Evolutionary conservation across 2,329 filamentous ascomycete genomes (phyloP).

Genomic region (Fusarium albidum): DNA sequence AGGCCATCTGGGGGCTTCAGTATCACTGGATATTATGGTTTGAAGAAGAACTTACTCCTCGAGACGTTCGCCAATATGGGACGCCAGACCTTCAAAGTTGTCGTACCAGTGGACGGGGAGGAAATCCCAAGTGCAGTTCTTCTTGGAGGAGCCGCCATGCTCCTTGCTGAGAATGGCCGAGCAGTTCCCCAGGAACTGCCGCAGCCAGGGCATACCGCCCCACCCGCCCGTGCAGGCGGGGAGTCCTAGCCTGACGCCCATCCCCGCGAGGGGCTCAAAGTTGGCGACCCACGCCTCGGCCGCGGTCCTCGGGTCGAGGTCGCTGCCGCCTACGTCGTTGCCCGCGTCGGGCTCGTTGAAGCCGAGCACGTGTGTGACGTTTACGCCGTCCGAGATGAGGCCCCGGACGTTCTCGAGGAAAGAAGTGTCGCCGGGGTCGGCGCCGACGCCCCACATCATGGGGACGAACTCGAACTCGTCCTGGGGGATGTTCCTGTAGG

Average conservation of each 20-base stretch:
- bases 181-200: conserved; percentile 70
- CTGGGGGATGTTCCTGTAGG: conserved; percentile 58
- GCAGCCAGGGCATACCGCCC: conserved; percentile 71
- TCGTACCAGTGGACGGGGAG: conserved; percentile 75
- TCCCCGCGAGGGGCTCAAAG: conserved; percentile 71
- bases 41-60: conserved; percentile 42
- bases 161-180: conserved; percentile 61
- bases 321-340: conserved; percentile 65
- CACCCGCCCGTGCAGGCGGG: conserved; percentile 73
- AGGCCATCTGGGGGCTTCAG: conserved; percentile 57
- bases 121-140: conserved; percentile 69
- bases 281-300: conserved; percentile 75
- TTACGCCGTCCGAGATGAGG: conserved; percentile 59
- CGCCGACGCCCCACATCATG: conserved; percentile 76
- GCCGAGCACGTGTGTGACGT: conserved; percentile 73
- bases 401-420: conserved; percentile 68
- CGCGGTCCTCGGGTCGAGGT: conserved; percentile 66
- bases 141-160: conserved; percentile 43
- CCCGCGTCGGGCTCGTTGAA: conserved; percentile 83
- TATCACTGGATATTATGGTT: background rate
- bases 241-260: conserved; percentile 73
- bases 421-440: conserved; percentile 58
- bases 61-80: conserved; percentile 65
- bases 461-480: conserved; percentile 76
- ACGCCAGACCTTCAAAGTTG: conserved; percentile 72